These are phyloP conservation scores for Hamamelis virginiana DNA, from an alignment of 164 flowering plant genomes.

Conservation along the genomic window DNA sequence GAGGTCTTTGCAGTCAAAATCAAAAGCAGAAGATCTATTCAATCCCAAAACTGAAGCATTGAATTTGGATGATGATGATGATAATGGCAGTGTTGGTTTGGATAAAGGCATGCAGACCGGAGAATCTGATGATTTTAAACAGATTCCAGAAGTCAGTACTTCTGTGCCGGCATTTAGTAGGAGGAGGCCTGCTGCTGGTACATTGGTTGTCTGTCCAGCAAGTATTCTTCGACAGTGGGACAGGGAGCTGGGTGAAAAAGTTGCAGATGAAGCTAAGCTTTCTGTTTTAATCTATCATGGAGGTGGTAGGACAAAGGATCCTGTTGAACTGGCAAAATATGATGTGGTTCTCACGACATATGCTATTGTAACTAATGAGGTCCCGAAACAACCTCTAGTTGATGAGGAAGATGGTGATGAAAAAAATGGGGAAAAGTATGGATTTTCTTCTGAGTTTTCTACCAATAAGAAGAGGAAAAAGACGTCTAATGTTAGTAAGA, in stretches of 20 bases:
- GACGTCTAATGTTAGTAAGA: constrained; percentile 40
- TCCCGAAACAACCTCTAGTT: constrained; percentile 83
- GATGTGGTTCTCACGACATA: constrained; percentile 97
- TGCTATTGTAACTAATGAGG: constrained; percentile 87
- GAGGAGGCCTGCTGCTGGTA: constrained; percentile 81
- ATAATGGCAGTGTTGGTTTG: constrained; percentile 20
- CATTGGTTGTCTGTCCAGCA: constrained; percentile 96
- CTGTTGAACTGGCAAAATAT: constrained; percentile 70
- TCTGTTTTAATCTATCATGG: constrained; percentile 85
- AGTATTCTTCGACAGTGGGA: constrained; percentile 98
- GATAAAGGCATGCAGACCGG: constrained; percentile 34
- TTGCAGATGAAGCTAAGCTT: constrained; percentile 60
- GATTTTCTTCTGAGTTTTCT: constrained; percentile 66
- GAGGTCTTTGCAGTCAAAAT: constrained; percentile 40
- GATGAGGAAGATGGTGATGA: constrained; percentile 79
- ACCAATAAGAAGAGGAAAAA: constrained; percentile 64
- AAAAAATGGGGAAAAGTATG: constrained; percentile 53
- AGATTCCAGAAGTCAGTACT: constrained; percentile 34
- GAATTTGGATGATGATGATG: constrained; percentile 86
- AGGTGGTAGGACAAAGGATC: constrained; percentile 76
- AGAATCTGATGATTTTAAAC: constrained; percentile 33
- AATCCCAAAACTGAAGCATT: constrained; percentile 57
- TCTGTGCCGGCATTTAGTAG: constrained; percentile 32
- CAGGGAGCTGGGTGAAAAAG: constrained; percentile 84
- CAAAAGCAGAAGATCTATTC: constrained; percentile 30